Base-by-base conservation (phyloP, 208 protist species). In the Trypanosoma platydactyli region DNA sequence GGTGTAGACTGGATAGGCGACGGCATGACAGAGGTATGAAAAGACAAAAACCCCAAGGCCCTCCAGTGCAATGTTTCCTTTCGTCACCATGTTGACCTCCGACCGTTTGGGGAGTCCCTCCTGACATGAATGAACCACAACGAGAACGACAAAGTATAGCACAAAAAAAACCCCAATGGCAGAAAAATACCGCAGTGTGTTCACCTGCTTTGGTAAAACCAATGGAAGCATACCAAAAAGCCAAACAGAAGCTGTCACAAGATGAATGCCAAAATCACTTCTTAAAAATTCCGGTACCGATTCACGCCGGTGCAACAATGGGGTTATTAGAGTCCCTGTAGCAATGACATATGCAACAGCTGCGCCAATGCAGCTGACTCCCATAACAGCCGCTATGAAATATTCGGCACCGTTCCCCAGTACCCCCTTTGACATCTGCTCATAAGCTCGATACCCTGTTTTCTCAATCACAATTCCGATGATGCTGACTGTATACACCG, bases 331-430 rank as follows among this genome's bases (percentile, higher is more conserved):
- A 58, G 20, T 71, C 13, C 58, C 70, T 35, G 68, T 44, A 7
- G 60, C 73, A 45, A 79, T 76, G 27, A 84, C 54, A 62, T 84
- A 84, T 4, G 76, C 76, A 30, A 84, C 57, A n/a, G 68, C 53
- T n/a, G 75, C 66, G 53, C 74, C 75, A 64, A 76, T 74, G 51
- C 75, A 84, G 42, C 70, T 76, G n/a, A 58, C 6, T 35, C 54
- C 60, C 56, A 76, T 85, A 3, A 78, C 54, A 30, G 68, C n/a
- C 18, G 58, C 70, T 41, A 82, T 66, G 35, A 84, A 55, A 63
- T 73, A 63, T 25, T 71, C 71, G 12, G 54, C 61, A n/a, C 57
- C 50, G 3, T 29, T 38, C 0, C 69, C 69, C 16, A 81, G 53
- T 12, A 79, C 25, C 13, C 27, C 50, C 33, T 33, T 20, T 30